Base-by-base conservation (phyloP, 164 flowering plant genomes). In the Vitis rotundifolia region DNA sequence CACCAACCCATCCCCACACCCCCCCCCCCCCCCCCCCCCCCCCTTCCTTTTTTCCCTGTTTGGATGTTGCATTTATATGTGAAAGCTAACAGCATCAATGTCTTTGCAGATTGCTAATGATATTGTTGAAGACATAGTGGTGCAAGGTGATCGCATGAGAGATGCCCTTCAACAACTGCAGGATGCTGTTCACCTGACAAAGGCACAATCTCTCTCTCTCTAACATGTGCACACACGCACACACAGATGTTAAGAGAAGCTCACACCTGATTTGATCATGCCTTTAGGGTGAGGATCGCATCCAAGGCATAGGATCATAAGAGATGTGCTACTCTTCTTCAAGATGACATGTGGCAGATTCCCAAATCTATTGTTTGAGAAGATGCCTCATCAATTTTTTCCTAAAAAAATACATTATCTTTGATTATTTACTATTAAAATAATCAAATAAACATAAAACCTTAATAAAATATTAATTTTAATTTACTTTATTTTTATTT, bases 161-260 rank as follows among this genome's bases (percentile, higher is more conserved):
- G 88, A 88, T 76, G 88, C 89, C 31, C 87, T 95, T 78, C 88
- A 90, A 73, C 89, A 91, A 71, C 92, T 95, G 68, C 98, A 93
- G 78, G 96, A 95, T 79, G 99, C 94, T 64, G 94, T 93, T 62
- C 79, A 83, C 78, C 76, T 92, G 72, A 95, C 98, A 62, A 95
- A 95, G 96, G 99, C 73, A 66, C 19, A 9, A 50, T 68, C 59
- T 66, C 73, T 71, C 71, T 67, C 61, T 69, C 69, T 51, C 48
- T 62, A 54, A 26, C 50, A 9, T 1, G 26, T 1, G 26, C 44
- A 0, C 5, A 37, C 44, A 37, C 6, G 2, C 44, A 37, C 1
- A 31, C 5, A 31, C 2, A 37, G 5, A 37, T 3, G 44, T 63
- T n/a, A 22, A 37, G 44, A 37, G 44, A 37, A 37, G 44, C 44